phyloP scores from a whole-genome alignment of 108 stramenopile species.

The Nannochloropsis oceanica region DNA sequence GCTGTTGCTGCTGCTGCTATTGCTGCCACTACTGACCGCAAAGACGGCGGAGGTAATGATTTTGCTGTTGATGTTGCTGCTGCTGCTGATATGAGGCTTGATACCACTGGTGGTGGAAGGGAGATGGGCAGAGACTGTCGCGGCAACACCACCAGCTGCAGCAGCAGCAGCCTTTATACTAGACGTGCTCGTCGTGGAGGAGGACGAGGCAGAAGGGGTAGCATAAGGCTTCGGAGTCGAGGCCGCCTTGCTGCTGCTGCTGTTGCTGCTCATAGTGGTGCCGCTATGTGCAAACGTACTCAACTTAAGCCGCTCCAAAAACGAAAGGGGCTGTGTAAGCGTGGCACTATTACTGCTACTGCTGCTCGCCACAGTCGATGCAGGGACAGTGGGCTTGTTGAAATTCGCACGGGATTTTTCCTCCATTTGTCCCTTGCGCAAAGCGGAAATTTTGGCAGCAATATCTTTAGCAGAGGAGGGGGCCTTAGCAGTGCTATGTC shows the following conservation, averaged over 20 bases:
- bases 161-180: no score
- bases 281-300: background rate
- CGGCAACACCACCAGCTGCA: no score
- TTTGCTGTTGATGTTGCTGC: no score
- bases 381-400: background rate
- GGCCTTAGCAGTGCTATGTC: background rate
- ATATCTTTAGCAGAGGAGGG: background rate
- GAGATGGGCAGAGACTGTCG: no score
- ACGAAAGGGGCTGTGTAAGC: background rate
- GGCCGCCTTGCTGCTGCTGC: background rate
- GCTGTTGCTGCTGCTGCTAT: no score
- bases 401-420: background rate
- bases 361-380: background rate
- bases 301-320: background rate
- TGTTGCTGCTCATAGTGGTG: background rate
- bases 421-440: background rate
- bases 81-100: no score
- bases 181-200: background rate
- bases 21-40: no score
- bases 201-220: background rate
- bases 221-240: background rate
- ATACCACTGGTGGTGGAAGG: no score
- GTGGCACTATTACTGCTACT: background rate
- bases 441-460: background rate
- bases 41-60: no score